Conservation (phyloP, 768 basidiomycete species). For the Suillus occidentalis region DNA sequence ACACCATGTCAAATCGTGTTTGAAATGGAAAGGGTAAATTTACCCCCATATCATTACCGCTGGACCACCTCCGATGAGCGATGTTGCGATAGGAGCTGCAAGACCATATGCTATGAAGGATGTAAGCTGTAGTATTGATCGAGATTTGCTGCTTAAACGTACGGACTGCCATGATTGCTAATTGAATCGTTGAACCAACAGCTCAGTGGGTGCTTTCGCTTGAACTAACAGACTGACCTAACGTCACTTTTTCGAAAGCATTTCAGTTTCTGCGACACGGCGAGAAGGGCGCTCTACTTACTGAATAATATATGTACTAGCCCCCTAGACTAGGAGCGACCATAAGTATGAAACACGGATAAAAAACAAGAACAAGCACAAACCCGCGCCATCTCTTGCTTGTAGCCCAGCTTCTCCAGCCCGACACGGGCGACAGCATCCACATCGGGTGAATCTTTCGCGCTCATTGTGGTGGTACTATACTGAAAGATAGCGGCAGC, state of each 20-base stretch:
- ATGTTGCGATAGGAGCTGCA: constrained; percentile 55
- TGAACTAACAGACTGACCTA: constrained; percentile 35
- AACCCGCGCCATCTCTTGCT: constrained; percentile 55
- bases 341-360: not conserved
- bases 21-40: constrained; percentile 6
- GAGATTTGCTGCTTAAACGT: constrained; percentile 24
- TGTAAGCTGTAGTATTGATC: constrained; percentile 7
- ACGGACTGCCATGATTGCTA: constrained; percentile 67
- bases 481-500: not conserved
- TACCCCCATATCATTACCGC: constrained; percentile 60
- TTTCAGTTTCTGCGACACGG: constrained; percentile 15
- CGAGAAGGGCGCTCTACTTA: constrained; percentile 26
- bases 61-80: constrained; percentile 55
- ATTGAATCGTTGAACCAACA: constrained; percentile 6
- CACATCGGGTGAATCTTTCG: constrained; percentile 15
- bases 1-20: not conserved
- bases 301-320: constrained; percentile 55
- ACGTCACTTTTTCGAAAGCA: constrained; percentile 35
- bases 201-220: not conserved
- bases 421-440: constrained; percentile 34
- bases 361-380: not conserved
- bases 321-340: constrained; percentile 43
- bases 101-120: constrained; percentile 50
- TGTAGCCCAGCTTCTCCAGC: constrained; percentile 54
- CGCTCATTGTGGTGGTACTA: constrained; percentile 14